Evolutionary conservation across 1,284 basidiomycete genomes (phyloP).

Genomic region (Tylopilus microsporus): DNA sequence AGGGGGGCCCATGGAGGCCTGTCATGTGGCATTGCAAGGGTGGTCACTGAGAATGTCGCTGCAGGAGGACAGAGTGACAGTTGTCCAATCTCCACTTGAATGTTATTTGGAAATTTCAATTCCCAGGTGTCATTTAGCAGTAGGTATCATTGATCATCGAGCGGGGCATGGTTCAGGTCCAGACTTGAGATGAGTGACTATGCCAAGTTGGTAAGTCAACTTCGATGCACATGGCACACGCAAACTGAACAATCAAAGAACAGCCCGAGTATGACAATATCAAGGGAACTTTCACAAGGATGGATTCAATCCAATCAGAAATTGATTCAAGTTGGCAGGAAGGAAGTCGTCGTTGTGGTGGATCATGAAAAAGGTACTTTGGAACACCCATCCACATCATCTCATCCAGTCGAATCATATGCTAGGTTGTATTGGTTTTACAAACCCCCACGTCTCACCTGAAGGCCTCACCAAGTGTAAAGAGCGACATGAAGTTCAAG

Average conservation of each 20-base stretch:
- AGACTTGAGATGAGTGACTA: slow-evolving; percentile 99
- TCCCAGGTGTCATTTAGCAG: too few relatives aligned
- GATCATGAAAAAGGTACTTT: slow-evolving; percentile 94
- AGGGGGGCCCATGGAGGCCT: too few relatives aligned
- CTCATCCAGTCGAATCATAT: not conserved
- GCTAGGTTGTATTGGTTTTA: too few relatives aligned
- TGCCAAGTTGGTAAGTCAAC: slow-evolving; percentile 86
- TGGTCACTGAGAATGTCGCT: too few relatives aligned
- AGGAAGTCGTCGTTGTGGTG: slow-evolving; percentile 98
- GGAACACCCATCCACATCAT: not conserved
- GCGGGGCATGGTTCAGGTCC: slow-evolving; percentile 99
- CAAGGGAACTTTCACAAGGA: slow-evolving; percentile 90
- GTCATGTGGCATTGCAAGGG: too few relatives aligned
- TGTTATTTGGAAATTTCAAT: too few relatives aligned
- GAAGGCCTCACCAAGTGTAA: too few relatives aligned
- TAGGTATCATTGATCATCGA: too few relatives aligned
- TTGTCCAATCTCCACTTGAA: too few relatives aligned
- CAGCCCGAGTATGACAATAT: slow-evolving; percentile 99
- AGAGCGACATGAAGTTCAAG: slow-evolving; percentile 98
- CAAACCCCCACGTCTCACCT: slow-evolving; percentile 97
- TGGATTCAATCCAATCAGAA: slow-evolving; percentile 99
- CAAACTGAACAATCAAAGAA: not conserved
- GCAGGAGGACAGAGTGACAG: too few relatives aligned
- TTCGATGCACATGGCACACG: too few relatives aligned
- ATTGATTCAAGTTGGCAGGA: slow-evolving; percentile 94